Conservation (phyloP, 2,329 filamentous ascomycete species). For the Apiospora phragmitis region DNA sequence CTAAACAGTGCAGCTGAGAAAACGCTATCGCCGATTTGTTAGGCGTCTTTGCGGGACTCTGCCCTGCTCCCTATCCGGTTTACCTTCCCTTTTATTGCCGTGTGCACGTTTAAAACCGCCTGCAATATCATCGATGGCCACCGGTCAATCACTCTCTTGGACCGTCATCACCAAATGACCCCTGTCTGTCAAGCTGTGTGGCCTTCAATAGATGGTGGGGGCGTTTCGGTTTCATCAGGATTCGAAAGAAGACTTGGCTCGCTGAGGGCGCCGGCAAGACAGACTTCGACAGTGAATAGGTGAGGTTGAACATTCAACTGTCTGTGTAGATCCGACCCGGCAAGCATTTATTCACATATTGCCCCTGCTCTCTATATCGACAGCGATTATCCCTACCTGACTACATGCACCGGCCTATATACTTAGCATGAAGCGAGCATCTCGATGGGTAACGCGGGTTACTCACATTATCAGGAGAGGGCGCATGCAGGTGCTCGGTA, state of each 20-base stretch:
- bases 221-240: slow-evolving; percentile 9
- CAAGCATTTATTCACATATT: not conserved
- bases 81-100: not conserved
- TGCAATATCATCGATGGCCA: not conserved
- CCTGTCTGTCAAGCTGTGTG: slow-evolving; percentile 5
- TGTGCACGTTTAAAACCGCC: not conserved
- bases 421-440: not conserved
- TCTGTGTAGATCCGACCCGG: not conserved
- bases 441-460: slow-evolving; percentile 4
- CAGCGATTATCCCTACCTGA: not conserved
- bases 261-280: not conserved
- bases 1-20: not conserved
- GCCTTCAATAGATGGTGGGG: slow-evolving; percentile 4
- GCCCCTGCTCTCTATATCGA: not conserved
- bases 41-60: not conserved
- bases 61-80: not conserved
- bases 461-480: not conserved
- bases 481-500: slow-evolving; percentile 1
- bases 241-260: slow-evolving; percentile 6
- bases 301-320: not conserved
- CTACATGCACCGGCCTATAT: not conserved
- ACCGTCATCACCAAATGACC: not conserved
- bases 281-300: slow-evolving; percentile 2
- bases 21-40: not conserved
- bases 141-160: not conserved